These are phyloP conservation scores for Phytophthora litchii DNA, from an alignment of 352 stramenopile species.

Conservation along the genomic window DNA sequence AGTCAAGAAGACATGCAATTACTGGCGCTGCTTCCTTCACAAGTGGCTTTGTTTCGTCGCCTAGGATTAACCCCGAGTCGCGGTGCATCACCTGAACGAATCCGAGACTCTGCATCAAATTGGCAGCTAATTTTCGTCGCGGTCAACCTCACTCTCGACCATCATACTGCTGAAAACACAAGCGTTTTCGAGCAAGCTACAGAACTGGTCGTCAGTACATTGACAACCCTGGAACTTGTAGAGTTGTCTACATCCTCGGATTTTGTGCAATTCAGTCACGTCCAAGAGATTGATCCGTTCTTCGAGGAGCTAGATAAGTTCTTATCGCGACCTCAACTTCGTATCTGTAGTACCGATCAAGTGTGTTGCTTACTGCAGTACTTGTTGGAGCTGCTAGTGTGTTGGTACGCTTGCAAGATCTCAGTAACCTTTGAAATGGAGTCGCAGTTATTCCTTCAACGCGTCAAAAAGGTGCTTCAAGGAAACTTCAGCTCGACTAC, in stretches of 20 bases:
- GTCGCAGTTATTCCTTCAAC: conserved; percentile 34
- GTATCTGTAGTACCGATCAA: conserved; percentile 26
- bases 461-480: conserved; percentile 16
- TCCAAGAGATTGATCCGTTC: conserved; percentile 22
- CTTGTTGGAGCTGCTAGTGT: conserved; percentile 49
- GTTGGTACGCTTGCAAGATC: conserved; percentile 43
- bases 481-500: not conserved
- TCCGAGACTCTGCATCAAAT: conserved; percentile 20
- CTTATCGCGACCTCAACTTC: conserved; percentile 22
- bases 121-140: conserved; percentile 43
- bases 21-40: conserved; percentile 50
- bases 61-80: conserved; percentile 27
- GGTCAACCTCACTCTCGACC: conserved; percentile 28
- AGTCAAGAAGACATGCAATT: conserved; percentile 26
- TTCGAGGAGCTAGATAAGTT: conserved; percentile 31
- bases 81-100: not conserved
- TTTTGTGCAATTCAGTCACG: conserved; percentile 8
- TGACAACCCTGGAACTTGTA: conserved; percentile 47
- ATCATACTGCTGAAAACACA: not conserved
- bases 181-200: conserved; percentile 32
- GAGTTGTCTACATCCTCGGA: conserved; percentile 40
- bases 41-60: conserved; percentile 54
- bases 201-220: conserved; percentile 38
- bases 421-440: conserved; percentile 5
- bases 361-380: conserved; percentile 46